These are phyloP conservation scores for Dalbergia cultrata DNA, from an alignment of 306 rosid genomes.

Conservation along the genomic window DNA sequence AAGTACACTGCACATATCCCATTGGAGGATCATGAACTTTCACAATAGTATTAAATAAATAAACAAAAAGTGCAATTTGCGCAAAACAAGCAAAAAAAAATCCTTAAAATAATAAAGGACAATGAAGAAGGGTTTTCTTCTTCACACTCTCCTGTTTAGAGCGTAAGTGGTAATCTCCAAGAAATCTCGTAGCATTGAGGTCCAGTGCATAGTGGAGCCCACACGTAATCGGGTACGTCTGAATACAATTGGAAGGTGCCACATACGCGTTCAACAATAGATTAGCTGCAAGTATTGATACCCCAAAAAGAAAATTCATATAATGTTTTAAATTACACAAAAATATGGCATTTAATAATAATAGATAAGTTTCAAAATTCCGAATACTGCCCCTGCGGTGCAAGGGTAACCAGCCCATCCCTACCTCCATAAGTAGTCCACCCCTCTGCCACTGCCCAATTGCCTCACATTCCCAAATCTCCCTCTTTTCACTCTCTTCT, in stretches of 20 bases:
- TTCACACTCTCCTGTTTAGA: conserved; percentile 28
- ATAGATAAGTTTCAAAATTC: conserved; percentile 42
- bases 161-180: conserved; percentile 18
- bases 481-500: neutral
- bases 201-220: conserved; percentile 39
- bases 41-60: neutral
- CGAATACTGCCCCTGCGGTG: conserved; percentile 47
- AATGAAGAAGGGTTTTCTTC: neutral
- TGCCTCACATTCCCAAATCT: conserved; percentile 39
- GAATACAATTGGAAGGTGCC: conserved; percentile 46
- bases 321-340: neutral
- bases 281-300: neutral
- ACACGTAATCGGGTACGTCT: conserved; percentile 35
- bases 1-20: neutral
- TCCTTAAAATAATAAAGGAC: neutral
- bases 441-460: conserved; percentile 23
- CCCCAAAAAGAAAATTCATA: neutral
- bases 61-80: neutral
- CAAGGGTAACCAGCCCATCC: conserved; percentile 20
- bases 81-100: neutral
- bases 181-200: neutral
- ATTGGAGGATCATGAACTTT: neutral
- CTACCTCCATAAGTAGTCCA: conserved; percentile 75
- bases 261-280: neutral
- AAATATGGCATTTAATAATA: conserved; percentile 25